Evolutionary conservation across 805 yeast species (phyloP).

Genomic region (Wickerhamomyces ciferrii): DNA sequence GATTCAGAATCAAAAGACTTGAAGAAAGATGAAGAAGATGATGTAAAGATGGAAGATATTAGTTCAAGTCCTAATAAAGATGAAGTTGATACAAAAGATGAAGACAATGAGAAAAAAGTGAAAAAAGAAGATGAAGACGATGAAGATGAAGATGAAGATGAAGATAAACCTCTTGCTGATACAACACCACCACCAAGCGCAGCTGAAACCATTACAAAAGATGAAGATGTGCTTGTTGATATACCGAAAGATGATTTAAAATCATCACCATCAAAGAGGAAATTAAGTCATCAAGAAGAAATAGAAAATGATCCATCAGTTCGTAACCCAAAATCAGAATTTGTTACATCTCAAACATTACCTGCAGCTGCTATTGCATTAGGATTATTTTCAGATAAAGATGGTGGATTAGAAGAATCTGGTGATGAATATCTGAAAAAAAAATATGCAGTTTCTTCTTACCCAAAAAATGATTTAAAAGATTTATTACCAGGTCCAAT

Average conservation of each 20-base stretch:
- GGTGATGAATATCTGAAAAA: constrained; percentile 70
- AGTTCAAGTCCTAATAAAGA: not conserved
- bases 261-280: constrained; percentile 5
- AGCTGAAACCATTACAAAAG: constrained; percentile 2
- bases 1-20: not conserved
- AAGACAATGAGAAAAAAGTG: not conserved
- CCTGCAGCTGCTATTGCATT: constrained; percentile 61
- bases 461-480: constrained; percentile 72
- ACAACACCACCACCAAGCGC: constrained; percentile 1
- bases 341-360: constrained; percentile 63
- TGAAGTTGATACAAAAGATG: not conserved
- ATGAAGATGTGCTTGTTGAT: constrained; percentile 9
- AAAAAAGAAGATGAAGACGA: constrained; percentile 3
- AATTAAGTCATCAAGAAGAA: constrained; percentile 13
- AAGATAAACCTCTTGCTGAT: not conserved
- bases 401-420: constrained; percentile 52
- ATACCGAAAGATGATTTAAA: not conserved
- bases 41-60: not conserved
- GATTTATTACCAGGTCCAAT: constrained; percentile 81
- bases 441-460: constrained; percentile 86
- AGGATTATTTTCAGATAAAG: constrained; percentile 59
- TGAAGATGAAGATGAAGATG: not conserved
- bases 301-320: constrained; percentile 53
- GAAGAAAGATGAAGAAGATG: constrained; percentile 1
- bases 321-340: constrained; percentile 72